A percentile compares a stretch with the other conserved stretches of the same genome.
These are phyloP conservation scores for Copromyces sp. DNA, from an alignment of 495 filamentous ascomycete species.

Conservation along the genomic window DNA sequence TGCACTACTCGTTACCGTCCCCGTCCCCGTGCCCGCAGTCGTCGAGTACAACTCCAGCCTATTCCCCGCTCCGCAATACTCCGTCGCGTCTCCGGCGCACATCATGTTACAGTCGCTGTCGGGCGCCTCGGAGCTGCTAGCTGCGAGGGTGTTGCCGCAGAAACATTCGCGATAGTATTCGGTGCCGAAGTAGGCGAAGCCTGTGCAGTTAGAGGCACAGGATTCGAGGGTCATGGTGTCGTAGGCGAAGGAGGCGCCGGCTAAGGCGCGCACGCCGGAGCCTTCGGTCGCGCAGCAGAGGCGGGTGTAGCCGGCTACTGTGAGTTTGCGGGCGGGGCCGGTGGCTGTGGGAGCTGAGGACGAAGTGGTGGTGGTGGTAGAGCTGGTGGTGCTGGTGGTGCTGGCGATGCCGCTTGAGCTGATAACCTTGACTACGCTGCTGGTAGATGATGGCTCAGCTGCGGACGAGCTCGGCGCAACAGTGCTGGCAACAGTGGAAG, in stretches of 20 bases:
- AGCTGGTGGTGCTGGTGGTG: background rate
- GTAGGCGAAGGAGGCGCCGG: conserved; percentile 28
- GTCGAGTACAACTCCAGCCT: conserved; percentile 37
- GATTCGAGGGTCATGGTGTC: conserved; percentile 41
- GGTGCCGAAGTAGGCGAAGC: conserved; percentile 35
- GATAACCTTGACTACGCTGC: background rate
- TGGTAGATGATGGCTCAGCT: background rate
- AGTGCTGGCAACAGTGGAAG: conserved; percentile 14
- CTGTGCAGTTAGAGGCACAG: conserved; percentile 37
- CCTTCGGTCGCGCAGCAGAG: conserved; percentile 40
- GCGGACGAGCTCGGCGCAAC: background rate
- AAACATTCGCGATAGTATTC: conserved; percentile 45
- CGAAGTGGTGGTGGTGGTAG: conserved; percentile 7
- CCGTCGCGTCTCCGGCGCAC: conserved; percentile 34
- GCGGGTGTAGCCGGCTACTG: conserved; percentile 31
- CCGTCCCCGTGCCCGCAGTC: conserved; percentile 19
- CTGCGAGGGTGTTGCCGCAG: conserved; percentile 37
- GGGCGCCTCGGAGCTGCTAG: conserved; percentile 29
- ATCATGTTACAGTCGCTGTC: conserved; percentile 39
- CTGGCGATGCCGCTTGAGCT: conserved; percentile 8
- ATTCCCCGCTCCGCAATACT: conserved; percentile 37
- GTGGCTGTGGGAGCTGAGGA: conserved; percentile 16
- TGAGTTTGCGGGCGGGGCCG: conserved; percentile 18
- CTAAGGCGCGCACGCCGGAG: conserved; percentile 29
- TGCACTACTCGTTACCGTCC: conserved; percentile 15